A percentile compares a stretch with the other conserved stretches of the same genome.
phyloP scores from a whole-genome alignment of 2,329 filamentous ascomycete species.

The Beauveria asiatica region DNA sequence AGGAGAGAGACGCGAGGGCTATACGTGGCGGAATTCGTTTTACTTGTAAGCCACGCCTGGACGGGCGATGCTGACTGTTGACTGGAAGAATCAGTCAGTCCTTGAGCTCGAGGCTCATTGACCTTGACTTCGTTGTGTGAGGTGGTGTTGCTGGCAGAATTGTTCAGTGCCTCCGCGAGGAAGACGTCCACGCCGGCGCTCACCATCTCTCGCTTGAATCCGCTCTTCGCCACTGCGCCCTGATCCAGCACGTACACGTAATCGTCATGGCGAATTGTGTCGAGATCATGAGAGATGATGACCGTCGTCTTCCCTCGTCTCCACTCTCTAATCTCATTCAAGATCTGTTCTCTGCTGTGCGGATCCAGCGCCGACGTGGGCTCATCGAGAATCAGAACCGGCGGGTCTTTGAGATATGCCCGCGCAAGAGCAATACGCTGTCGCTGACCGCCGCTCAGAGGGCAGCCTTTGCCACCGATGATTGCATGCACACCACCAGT shows the following conservation, averaged over 20 bases:
- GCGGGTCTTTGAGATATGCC: slow-evolving; percentile 66
- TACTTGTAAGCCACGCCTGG: background rate
- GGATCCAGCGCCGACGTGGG: slow-evolving; percentile 79
- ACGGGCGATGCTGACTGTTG: background rate
- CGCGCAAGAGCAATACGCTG: slow-evolving; percentile 76
- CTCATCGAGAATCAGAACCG: slow-evolving; percentile 81
- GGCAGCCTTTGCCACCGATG: slow-evolving; percentile 40
- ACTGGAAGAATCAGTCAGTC: background rate
- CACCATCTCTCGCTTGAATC: slow-evolving; percentile 47
- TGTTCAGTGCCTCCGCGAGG: background rate
- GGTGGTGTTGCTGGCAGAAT: background rate
- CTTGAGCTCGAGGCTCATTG: background rate
- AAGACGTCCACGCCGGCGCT: background rate
- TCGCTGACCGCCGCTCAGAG: slow-evolving; percentile 8
- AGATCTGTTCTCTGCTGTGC: slow-evolving; percentile 56
- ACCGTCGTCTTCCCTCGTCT: slow-evolving; percentile 76
- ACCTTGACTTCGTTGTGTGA: background rate
- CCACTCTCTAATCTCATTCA: slow-evolving; percentile 71
- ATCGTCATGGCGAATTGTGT: slow-evolving; percentile 63
- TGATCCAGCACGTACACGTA: slow-evolving; percentile 73
- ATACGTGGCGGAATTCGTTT: background rate
- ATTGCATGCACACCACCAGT: slow-evolving; percentile 63
- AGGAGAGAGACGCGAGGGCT: background rate
- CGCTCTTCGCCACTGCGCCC: slow-evolving; percentile 60
- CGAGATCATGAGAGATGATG: slow-evolving; percentile 84